phyloP scores from a whole-genome alignment of 2,329 filamentous ascomycete genomes.

The Gliomastix tumulicola region DNA sequence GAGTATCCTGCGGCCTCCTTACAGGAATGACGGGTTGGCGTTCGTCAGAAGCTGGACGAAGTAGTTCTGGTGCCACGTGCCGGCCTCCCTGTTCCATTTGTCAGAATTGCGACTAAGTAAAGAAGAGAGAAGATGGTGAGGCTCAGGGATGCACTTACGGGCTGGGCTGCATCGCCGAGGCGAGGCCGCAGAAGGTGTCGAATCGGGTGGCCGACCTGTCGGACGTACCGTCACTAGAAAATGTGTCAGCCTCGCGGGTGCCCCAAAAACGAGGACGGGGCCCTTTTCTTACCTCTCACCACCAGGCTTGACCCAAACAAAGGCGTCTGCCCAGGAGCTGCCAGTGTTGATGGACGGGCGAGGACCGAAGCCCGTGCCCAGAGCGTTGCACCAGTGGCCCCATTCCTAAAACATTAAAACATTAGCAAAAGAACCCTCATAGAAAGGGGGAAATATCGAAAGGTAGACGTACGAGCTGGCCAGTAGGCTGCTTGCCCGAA shows the following conservation, averaged over 20 bases:
- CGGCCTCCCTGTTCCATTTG: conserved; percentile 35
- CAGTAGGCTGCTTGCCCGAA: conserved; percentile 51
- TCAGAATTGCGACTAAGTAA: no score
- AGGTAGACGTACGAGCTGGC: conserved; percentile 31
- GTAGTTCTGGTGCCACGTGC: conserved; percentile 59
- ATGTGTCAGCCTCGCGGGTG: no score
- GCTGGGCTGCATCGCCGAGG: conserved; percentile 49
- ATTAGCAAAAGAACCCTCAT: no score
- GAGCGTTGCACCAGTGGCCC: conserved; percentile 65
- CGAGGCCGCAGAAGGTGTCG: conserved; percentile 37
- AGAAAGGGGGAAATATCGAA: no score
- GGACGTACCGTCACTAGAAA: conserved; percentile 40
- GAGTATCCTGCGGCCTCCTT: no score
- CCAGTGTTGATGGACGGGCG: conserved; percentile 58
- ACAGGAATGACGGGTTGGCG: conserved; percentile 43
- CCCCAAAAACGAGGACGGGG: no score
- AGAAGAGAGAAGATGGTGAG: no score
- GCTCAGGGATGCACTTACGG: conserved; percentile 52
- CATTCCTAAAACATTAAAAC: conserved; percentile 33
- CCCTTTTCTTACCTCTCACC: no score
- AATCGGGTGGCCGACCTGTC: conserved; percentile 34
- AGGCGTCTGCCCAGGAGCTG: conserved; percentile 52
- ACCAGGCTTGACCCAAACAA: conserved; percentile 67
- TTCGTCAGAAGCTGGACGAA: conserved; percentile 50
- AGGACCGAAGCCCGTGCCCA: conserved; percentile 55